Evolutionary conservation across 495 filamentous ascomycete species (phyloP).

Genomic region (Parmelia sp.): DNA sequence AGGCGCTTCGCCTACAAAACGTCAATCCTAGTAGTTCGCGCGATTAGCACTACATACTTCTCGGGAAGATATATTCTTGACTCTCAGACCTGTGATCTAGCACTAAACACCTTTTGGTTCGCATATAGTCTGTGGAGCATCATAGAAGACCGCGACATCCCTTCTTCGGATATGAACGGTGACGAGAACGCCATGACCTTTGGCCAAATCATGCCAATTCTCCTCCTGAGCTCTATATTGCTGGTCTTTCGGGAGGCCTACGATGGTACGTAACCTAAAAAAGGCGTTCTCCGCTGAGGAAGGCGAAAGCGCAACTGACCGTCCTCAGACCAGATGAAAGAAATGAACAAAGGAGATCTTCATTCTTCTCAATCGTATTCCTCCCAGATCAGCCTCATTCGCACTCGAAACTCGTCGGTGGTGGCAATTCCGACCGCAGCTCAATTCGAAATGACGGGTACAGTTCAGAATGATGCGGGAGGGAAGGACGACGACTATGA

Average conservation of each 20-base stretch:
- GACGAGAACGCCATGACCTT: slow-evolving; percentile 25
- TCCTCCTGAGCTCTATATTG: slow-evolving; percentile 22
- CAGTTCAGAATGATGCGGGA: not conserved
- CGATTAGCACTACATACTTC: not conserved
- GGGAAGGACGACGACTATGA: not conserved
- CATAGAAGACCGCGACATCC: slow-evolving; percentile 12
- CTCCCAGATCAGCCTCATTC: not conserved
- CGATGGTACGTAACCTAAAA: slow-evolving; percentile 8
- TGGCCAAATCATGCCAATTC: slow-evolving; percentile 26
- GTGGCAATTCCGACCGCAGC: not conserved
- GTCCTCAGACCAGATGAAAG: not conserved
- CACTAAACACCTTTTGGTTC: slow-evolving; percentile 11
- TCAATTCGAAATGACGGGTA: not conserved
- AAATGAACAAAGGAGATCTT: not conserved
- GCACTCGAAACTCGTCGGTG: not conserved
- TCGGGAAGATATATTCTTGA: not conserved
- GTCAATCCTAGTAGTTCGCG: not conserved
- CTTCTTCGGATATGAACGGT: slow-evolving; percentile 13
- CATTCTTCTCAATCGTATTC: not conserved
- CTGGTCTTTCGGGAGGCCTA: slow-evolving; percentile 21
- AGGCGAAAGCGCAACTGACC: not conserved
- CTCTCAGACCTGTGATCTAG: not conserved
- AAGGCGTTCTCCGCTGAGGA: not conserved
- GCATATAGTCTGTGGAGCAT: slow-evolving; percentile 11
- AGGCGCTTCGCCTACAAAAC: not conserved